Evolutionary conservation across 495 filamentous ascomycete species (phyloP).

Genomic region (Aspergillus saccharolyticus): DNA sequence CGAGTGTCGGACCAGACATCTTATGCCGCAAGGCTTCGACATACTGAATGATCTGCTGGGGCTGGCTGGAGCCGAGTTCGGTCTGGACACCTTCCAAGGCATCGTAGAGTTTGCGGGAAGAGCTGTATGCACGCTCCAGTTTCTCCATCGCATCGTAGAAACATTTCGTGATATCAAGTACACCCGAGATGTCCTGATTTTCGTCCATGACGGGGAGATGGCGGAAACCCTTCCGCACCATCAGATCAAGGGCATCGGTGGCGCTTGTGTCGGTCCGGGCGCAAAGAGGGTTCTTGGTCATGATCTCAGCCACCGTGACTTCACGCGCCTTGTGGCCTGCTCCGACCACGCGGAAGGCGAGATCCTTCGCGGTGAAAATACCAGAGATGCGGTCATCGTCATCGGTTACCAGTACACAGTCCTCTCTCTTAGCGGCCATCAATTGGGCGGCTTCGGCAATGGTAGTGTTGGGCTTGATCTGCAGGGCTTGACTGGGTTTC

Average conservation of each 20-base stretch:
- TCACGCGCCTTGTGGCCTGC: constrained; percentile 84
- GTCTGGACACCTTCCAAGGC: constrained; percentile 98
- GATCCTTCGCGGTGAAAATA: constrained; percentile 98
- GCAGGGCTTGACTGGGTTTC: constrained; percentile 89
- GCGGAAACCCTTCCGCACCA: constrained; percentile 96
- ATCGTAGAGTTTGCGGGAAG: constrained; percentile 93
- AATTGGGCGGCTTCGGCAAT: constrained; percentile 96
- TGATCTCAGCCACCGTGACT: constrained; percentile 94
- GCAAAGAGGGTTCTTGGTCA: constrained; percentile 99
- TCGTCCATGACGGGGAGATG: constrained; percentile 99
- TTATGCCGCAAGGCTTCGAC: constrained; percentile 91
- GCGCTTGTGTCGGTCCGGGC: constrained; percentile 96
- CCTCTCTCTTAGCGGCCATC: constrained; percentile 98
- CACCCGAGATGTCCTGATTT: constrained; percentile 97
- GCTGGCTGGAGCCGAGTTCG: constrained; percentile 91
- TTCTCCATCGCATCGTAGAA: constrained; percentile 99
- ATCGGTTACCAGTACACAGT: constrained; percentile 98
- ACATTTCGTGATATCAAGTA: constrained; percentile 98
- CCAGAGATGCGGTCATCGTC: constrained; percentile 96
- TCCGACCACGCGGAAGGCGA: constrained; percentile 94
- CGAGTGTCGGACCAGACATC: constrained; percentile 96
- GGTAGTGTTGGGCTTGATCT: constrained; percentile 93
- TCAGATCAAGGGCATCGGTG: constrained; percentile 93
- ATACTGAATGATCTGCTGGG: constrained; percentile 97
- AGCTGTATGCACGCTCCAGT: constrained; percentile 91